These are phyloP conservation scores for Chenopodium album DNA, from an alignment of 148 eudicot genomes.

Conservation along the genomic window DNA sequence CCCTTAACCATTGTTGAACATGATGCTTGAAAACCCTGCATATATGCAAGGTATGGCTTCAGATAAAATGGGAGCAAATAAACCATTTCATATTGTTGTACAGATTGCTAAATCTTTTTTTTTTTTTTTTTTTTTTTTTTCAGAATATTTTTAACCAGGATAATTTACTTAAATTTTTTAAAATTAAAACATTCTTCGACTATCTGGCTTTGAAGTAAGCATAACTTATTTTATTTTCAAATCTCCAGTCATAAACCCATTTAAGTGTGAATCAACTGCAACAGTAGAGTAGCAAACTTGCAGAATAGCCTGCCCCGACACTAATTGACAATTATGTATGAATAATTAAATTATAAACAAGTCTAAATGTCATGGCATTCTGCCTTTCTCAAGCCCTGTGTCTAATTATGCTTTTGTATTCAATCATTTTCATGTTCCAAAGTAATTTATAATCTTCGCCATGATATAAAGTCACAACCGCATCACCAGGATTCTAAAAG, in stretches of 20 bases:
- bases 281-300: not conserved
- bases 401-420: not conserved
- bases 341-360: not conserved
- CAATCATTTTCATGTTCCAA: not conserved
- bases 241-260: not conserved
- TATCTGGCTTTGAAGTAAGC: not conserved
- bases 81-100: not conserved
- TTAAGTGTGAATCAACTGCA: not conserved
- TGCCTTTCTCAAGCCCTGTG: not conserved
- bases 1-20: slow-evolving; percentile 59
- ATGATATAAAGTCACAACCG: no score
- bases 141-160: not conserved
- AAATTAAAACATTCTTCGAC: not conserved
- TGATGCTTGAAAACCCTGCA: slow-evolving; percentile 86
- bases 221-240: not conserved
- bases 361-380: not conserved
- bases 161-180: no score
- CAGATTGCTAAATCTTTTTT: not conserved
- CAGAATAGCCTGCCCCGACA: no score
- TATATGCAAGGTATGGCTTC: slow-evolving; percentile 5
- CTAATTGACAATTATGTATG: not conserved
- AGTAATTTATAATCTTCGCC: not conserved
- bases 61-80: not conserved
- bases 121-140: no score
- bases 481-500: no score